Conservation (phyloP, 2,329 filamentous ascomycete genomes). For the Claviceps arundinis region DNA sequence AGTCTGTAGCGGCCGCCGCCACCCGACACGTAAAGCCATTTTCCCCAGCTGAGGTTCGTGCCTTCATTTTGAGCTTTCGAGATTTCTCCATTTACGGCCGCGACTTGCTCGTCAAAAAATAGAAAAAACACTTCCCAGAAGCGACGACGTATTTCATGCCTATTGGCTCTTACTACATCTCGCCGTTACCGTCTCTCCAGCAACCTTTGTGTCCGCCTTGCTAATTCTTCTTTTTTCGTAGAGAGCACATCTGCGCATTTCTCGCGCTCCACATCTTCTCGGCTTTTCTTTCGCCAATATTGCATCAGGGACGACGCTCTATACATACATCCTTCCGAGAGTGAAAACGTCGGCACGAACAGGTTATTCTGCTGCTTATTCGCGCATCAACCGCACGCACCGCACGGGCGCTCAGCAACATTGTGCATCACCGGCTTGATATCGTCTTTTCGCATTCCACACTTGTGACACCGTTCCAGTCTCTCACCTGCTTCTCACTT, state of each 20-base stretch:
- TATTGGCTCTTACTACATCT: background rate
- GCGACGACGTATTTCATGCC: background rate
- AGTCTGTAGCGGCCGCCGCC: background rate
- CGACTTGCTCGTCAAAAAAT: conserved; percentile 11
- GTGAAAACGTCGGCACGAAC: background rate
- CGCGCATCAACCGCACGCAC: too few relatives aligned
- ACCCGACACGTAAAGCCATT: background rate
- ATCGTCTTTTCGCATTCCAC: too few relatives aligned
- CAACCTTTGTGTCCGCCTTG: conserved; percentile 1
- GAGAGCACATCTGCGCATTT: background rate
- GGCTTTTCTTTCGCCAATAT: background rate
- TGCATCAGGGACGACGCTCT: background rate
- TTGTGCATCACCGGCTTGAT: too few relatives aligned
- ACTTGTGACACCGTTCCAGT: background rate
- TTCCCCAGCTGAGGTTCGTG: background rate
- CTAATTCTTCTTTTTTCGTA: background rate
- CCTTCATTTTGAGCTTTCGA: conserved; percentile 20
- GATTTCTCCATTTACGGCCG: conserved; percentile 15
- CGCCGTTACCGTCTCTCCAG: background rate
- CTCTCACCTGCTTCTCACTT: background rate
- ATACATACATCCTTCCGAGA: background rate
- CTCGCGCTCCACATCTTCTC: background rate
- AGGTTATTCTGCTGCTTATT: background rate
- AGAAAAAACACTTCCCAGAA: background rate
- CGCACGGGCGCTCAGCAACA: too few relatives aligned